Percentiles rank a stretch among this genome's conserved stretches.
These are phyloP conservation scores for Metrosideros polymorpha DNA, from an alignment of 441 rosid species.

Conservation along the genomic window DNA sequence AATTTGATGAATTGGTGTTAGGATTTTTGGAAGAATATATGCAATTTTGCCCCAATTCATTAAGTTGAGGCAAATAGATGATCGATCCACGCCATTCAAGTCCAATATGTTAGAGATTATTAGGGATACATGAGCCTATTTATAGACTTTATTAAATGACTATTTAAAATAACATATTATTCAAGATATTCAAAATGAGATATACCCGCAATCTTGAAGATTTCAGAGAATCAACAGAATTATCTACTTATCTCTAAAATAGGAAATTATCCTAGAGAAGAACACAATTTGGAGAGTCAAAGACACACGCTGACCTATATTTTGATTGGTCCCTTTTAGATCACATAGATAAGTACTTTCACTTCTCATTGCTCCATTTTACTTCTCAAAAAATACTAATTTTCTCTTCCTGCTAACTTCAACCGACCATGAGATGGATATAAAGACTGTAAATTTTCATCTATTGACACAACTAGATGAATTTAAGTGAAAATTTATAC, in stretches of 20 bases:
- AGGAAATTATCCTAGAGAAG: too few relatives aligned
- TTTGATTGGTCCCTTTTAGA: neutral
- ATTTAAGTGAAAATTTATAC: neutral
- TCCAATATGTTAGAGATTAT: too few relatives aligned
- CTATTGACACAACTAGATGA: neutral
- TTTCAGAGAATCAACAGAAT: too few relatives aligned
- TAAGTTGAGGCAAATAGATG: neutral
- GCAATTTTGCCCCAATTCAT: neutral
- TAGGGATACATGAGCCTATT: too few relatives aligned
- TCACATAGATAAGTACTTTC: neutral
- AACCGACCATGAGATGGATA: neutral
- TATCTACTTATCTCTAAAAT: too few relatives aligned
- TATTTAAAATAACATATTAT: too few relatives aligned
- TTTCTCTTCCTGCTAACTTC: neutral
- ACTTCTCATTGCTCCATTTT: neutral
- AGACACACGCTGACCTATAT: neutral
- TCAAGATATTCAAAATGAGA: too few relatives aligned
- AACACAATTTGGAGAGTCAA: neutral
- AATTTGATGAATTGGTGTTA: too few relatives aligned
- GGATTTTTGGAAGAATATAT: too few relatives aligned
- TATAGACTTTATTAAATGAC: too few relatives aligned
- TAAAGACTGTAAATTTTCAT: neutral
- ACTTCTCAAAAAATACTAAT: neutral
- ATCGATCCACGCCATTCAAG: neutral
- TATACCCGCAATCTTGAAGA: too few relatives aligned